Evolutionary conservation across 306 rosid species (phyloP).

Genomic region (Leucaena leucocephala): DNA sequence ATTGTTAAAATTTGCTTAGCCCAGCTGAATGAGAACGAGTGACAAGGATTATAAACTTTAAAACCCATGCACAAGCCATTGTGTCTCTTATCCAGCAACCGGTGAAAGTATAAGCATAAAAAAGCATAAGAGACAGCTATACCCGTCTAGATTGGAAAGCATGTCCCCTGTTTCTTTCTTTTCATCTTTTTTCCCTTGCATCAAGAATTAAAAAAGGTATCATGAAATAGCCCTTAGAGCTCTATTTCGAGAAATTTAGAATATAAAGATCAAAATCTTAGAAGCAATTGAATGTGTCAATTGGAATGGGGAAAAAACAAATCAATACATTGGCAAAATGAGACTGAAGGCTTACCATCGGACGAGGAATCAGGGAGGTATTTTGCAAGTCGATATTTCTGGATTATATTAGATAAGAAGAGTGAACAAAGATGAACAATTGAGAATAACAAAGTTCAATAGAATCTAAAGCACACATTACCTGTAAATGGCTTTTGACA

Average conservation of each 20-base stretch:
- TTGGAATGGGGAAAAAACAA: conserved; percentile 23
- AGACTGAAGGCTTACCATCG: conserved; percentile 69
- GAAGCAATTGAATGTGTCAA: not conserved
- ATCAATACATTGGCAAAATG: conserved; percentile 3
- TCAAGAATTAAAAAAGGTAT: conserved; percentile 39
- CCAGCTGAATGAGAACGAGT: not conserved
- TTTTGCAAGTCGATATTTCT: conserved; percentile 98
- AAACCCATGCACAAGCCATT: not conserved
- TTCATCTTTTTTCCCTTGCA: conserved; percentile 86
- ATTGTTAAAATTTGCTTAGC: not conserved
- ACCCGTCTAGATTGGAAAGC: conserved; percentile 86
- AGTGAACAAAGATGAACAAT: conserved; percentile 30
- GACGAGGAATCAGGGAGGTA: conserved; percentile 84
- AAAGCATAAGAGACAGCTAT: conserved; percentile 2
- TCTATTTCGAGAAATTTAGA: not conserved
- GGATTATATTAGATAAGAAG: conserved; percentile 43
- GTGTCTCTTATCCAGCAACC: conserved; percentile 2
- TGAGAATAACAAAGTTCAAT: conserved; percentile 20
- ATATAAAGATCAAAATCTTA: not conserved
- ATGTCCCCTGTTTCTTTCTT: conserved; percentile 85
- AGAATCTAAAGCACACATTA: conserved; percentile 33
- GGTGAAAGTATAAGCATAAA: not conserved
- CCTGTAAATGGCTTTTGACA: conserved; percentile 99
- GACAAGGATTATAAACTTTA: not conserved
- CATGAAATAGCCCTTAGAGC: conserved; percentile 32